Conservation (phyloP, 1,284 basidiomycete genomes). For the Pterula multifida region DNA sequence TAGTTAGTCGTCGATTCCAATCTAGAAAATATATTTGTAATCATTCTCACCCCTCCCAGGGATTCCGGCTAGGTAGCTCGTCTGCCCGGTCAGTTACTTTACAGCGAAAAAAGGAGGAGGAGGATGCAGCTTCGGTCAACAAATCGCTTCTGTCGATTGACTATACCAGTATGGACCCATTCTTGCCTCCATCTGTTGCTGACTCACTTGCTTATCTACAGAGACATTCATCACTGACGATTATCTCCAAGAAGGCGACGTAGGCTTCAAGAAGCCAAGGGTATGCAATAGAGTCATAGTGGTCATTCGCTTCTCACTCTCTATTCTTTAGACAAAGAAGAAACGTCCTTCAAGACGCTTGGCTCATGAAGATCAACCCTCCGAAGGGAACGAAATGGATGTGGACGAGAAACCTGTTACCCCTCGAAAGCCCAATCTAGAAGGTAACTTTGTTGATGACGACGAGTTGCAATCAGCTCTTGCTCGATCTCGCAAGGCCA, state of each 20-base stretch:
- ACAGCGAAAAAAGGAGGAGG: slow-evolving; percentile 37
- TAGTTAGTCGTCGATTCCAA: slow-evolving; percentile 29
- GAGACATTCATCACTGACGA: slow-evolving; percentile 83
- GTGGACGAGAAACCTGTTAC: slow-evolving; percentile 60
- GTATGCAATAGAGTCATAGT: too few species aligned
- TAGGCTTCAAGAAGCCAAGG: slow-evolving; percentile 92
- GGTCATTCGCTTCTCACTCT: slow-evolving; percentile 5
- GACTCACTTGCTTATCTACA: slow-evolving; percentile 19
- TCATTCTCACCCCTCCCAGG: slow-evolving; percentile 28
- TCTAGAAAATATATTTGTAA: slow-evolving; percentile 6
- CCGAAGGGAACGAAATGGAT: slow-evolving; percentile 53
- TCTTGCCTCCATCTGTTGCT: slow-evolving; percentile 4
- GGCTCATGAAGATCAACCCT: slow-evolving; percentile 50
- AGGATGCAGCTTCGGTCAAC: slow-evolving; percentile 55
- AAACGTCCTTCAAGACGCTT: slow-evolving; percentile 68
- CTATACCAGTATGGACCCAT: slow-evolving; percentile 63
- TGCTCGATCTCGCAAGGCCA: slow-evolving; percentile 74
- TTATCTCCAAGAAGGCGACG: slow-evolving; percentile 84
- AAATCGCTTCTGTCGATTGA: slow-evolving; percentile 80
- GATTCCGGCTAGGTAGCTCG: slow-evolving; percentile 66
- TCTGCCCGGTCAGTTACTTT: slow-evolving; percentile 25
- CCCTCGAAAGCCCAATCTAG: slow-evolving; percentile 54
- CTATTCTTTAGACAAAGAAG: slow-evolving; percentile 72
- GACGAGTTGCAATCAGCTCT: slow-evolving; percentile 95
- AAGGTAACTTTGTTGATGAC: slow-evolving; percentile 92